A percentile compares a stretch with the other conserved stretches of the same genome.
Conservation (phyloP, 2,329 filamentous ascomycete genomes). For the Bipolaris victoriae region DNA sequence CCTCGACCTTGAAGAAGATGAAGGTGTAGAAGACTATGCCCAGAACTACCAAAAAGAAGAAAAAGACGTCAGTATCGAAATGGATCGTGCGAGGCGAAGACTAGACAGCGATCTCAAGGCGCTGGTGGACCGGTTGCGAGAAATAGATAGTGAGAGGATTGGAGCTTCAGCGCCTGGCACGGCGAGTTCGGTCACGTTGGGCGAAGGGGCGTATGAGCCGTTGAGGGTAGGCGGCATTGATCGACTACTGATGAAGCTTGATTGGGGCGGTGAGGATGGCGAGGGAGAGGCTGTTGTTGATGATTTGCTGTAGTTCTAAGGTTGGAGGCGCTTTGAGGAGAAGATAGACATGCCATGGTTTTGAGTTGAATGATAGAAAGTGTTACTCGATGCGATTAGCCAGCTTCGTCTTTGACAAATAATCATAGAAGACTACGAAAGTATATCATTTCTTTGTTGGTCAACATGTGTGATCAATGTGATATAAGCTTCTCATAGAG, state of each 20-base stretch:
- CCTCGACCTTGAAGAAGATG: constrained; percentile 80
- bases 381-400: background rate
- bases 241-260: constrained; percentile 87
- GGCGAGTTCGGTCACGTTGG: constrained; percentile 17
- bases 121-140: constrained; percentile 61
- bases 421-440: too few relatives aligned
- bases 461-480: background rate
- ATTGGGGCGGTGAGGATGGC: constrained; percentile 58
- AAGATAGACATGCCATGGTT: background rate
- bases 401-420: background rate
- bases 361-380: too few relatives aligned
- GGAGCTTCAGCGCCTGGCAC: constrained; percentile 32
- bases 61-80: constrained; percentile 66
- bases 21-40: constrained; percentile 70
- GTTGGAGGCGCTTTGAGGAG: too few relatives aligned
- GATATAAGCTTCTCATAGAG: background rate
- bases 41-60: constrained; percentile 70
- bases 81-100: constrained; percentile 67
- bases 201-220: constrained; percentile 67
- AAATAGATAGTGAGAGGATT: constrained; percentile 63
- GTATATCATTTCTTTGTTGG: background rate
- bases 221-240: constrained; percentile 80
- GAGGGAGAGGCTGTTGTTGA: constrained; percentile 29
- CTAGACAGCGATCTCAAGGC: constrained; percentile 72
- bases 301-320: constrained; percentile 21